These are phyloP conservation scores for Carex cristatella DNA, from an alignment of 176 grass and related monocot species.

Conservation along the genomic window DNA sequence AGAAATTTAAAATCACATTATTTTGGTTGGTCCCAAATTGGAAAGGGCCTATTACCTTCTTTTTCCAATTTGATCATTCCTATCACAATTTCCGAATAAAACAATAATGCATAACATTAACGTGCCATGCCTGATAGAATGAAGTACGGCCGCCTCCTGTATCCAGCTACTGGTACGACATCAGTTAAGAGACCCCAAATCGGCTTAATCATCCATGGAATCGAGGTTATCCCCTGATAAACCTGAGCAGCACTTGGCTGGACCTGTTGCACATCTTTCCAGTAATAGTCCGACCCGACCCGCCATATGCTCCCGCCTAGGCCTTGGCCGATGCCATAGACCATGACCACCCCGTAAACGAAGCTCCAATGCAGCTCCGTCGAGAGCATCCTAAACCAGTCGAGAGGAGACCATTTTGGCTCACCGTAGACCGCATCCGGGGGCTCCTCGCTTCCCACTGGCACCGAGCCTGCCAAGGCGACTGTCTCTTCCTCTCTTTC, in stretches of 20 bases:
- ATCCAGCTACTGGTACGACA: constrained; percentile 77
- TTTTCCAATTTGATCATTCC: not conserved
- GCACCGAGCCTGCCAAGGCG: not conserved
- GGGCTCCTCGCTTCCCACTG: not conserved
- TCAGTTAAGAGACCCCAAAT: constrained; percentile 85
- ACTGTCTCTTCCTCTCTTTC: constrained; percentile 14
- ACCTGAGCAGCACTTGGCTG: constrained; percentile 85
- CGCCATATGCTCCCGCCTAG: constrained; percentile 52
- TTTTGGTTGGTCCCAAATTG: not conserved
- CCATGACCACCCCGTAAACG: constrained; percentile 50
- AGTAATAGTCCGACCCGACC: constrained; percentile 85
- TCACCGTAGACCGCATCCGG: not conserved
- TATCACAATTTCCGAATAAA: not conserved
- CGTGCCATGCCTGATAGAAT: constrained; percentile 53
- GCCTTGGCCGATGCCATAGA: constrained; percentile 71
- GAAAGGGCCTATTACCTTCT: not conserved
- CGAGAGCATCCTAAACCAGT: constrained; percentile 72
- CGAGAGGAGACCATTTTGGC: constrained; percentile 24
- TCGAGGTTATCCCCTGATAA: constrained; percentile 65
- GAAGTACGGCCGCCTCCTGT: constrained; percentile 74
- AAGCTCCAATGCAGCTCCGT: constrained; percentile 89
- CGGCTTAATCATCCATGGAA: constrained; percentile 93
- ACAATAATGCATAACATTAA: not conserved
- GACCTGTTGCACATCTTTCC: constrained; percentile 90
- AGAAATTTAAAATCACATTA: not conserved